Evolutionary conservation across 345 rosid genomes (phyloP).

Genomic region (Eucalyptus marginata): DNA sequence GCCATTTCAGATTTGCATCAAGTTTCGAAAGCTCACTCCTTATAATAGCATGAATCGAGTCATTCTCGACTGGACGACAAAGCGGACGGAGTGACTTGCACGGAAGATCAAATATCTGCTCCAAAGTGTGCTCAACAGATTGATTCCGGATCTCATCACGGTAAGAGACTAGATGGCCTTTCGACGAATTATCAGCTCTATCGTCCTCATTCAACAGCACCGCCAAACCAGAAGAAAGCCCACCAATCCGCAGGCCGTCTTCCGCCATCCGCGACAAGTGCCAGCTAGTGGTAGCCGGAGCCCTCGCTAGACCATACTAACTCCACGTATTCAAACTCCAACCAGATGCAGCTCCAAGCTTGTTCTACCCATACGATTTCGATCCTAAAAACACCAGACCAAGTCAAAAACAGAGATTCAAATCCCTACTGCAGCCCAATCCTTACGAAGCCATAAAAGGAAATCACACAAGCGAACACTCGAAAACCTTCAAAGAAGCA

Average conservation of each 20-base stretch:
- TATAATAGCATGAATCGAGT: slow-evolving; percentile 30
- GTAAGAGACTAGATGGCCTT: slow-evolving; percentile 53
- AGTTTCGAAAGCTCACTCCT: slow-evolving; percentile 36
- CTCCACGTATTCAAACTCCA: not conserved
- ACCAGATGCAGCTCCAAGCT: not conserved
- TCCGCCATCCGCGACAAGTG: slow-evolving; percentile 60
- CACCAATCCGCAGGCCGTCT: slow-evolving; percentile 48
- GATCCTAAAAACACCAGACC: not conserved
- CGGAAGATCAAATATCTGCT: slow-evolving; percentile 58
- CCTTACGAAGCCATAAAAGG: not conserved
- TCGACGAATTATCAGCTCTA: slow-evolving; percentile 34
- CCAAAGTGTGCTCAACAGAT: slow-evolving; percentile 72
- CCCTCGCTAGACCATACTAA: not conserved
- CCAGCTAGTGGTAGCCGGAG: not conserved
- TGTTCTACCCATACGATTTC: not conserved
- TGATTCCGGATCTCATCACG: slow-evolving; percentile 70
- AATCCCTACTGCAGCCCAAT: not conserved
- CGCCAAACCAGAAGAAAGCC: slow-evolving; percentile 85
- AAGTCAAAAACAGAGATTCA: not conserved
- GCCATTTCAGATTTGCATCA: not conserved
- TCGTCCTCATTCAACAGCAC: slow-evolving; percentile 59
- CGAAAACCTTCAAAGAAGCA: not conserved
- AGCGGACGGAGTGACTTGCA: slow-evolving; percentile 45
- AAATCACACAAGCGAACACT: not conserved
- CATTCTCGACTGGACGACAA: slow-evolving; percentile 29